Evolutionary conservation across 805 yeast species (phyloP), one percentile per base, ranked within the genome.

Genomic region (Wickerhamomyces mucosus): DNA sequence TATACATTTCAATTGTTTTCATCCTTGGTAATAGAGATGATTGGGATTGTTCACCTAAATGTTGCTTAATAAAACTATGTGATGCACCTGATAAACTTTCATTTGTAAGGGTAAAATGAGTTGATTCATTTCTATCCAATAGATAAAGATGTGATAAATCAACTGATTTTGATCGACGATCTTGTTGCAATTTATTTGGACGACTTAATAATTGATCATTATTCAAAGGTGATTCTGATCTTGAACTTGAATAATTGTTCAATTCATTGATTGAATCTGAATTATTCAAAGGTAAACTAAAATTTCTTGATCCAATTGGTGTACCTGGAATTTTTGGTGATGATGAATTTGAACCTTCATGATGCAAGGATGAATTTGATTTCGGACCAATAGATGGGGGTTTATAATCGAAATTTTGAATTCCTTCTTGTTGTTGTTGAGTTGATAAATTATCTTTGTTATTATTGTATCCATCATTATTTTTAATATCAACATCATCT

Each of bases 1-100:
- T 69, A 60, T 89, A 88, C 63, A 84, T 66, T 43, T 88, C 95
- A 36, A 89, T 72, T 5, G 96, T 86, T 50, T 81, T 75, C 57
- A 79, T 68, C 40, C 92, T 68, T 14, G 94, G 88, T 46, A 80
- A 56, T 39, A 88, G 57, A 10, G 72, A 58, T 3, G 51, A 50
- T 6, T 49, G 46, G 15, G 67, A 56, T 39, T 66, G 63, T 21
- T 58, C 57, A n/a, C 79, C 78, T 33, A 75, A 52, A 45, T 71
- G 69, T 40, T 63, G 71, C 34, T 64, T 66, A 39, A 73, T 61
- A 38, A 65, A 38, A 44, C 63, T 65, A 37, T 75, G 80, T 22
- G 69, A 62, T 34, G 67, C 59, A 51, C 69, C 78, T 2, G 70
- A 67, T 35, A 67, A 48, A 10, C 53, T 46, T 40, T 62, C 65